phyloP scores from a whole-genome alignment of 768 basidiomycete species.

The Crassisporium funariophilum region DNA sequence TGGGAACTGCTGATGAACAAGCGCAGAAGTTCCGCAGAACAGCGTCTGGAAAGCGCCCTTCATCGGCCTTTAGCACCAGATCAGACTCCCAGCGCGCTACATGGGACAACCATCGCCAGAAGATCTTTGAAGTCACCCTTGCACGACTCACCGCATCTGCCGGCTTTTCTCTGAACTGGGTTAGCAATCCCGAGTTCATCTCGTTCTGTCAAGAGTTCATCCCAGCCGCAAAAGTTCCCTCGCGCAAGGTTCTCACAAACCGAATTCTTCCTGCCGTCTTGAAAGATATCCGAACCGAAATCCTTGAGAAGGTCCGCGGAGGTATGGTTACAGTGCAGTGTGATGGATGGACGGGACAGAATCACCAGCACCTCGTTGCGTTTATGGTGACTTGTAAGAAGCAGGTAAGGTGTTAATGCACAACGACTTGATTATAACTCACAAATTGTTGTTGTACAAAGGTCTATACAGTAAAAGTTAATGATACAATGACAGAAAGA shows the following conservation, averaged over 20 bases:
- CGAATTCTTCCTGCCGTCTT: slow-evolving; percentile 6
- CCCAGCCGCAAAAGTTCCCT: slow-evolving; percentile 26
- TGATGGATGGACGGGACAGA: slow-evolving; percentile 39
- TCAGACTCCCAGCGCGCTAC: neutral
- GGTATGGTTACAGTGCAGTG: slow-evolving; percentile 28
- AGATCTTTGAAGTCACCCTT: slow-evolving; percentile 25
- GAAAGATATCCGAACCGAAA: neutral
- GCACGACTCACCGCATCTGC: slow-evolving; percentile 32
- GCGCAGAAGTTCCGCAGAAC: too few relatives aligned
- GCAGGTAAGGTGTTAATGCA: slow-evolving; percentile 20
- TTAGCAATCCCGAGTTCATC: slow-evolving; percentile 37
- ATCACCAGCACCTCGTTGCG: slow-evolving; percentile 32
- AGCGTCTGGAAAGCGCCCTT: neutral
- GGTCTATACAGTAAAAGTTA: slow-evolving; percentile 32
- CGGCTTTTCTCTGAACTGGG: slow-evolving; percentile 36
- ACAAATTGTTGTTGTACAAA: slow-evolving; percentile 15
- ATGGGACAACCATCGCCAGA: slow-evolving; percentile 14
- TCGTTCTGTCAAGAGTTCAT: slow-evolving; percentile 31
- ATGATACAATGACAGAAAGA: slow-evolving; percentile 32
- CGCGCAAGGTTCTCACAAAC: slow-evolving; percentile 6
- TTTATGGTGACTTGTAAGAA: slow-evolving; percentile 30
- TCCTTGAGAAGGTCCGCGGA: slow-evolving; percentile 8
- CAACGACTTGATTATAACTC: slow-evolving; percentile 22
- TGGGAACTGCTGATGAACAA: too few relatives aligned
- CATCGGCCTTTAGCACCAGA: neutral